Evolutionary conservation across 2,329 filamentous ascomycete species (phyloP).

Genomic region (Pestalotiopsis sp.): DNA sequence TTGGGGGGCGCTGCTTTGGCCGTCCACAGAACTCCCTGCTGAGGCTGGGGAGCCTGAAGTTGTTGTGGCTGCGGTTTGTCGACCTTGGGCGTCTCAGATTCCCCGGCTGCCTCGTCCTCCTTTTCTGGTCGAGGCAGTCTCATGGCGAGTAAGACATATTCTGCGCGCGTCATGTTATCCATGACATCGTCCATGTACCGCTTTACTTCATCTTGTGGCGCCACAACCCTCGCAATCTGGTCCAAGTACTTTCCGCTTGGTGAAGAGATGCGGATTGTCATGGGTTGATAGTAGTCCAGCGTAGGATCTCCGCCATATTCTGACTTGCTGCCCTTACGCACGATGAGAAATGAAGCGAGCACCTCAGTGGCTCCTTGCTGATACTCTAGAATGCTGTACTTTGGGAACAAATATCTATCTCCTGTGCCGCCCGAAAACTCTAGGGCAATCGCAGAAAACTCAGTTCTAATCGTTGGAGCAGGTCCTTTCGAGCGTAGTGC

Average conservation of each 20-base stretch:
- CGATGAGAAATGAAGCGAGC: slow-evolving; percentile 75
- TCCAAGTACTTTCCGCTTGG: slow-evolving; percentile 58
- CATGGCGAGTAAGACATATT: slow-evolving; percentile 68
- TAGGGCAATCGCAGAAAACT: slow-evolving; percentile 66
- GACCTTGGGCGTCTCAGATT: slow-evolving; percentile 24
- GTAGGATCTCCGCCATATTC: slow-evolving; percentile 64
- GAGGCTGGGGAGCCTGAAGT: slow-evolving; percentile 13
- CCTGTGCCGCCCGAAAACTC: slow-evolving; percentile 68
- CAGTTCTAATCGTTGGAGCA: slow-evolving; percentile 52
- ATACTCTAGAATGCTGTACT: slow-evolving; percentile 74
- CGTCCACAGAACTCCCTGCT: slow-evolving; percentile 34
- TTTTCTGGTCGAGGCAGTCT: slow-evolving; percentile 53
- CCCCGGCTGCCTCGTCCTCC: slow-evolving; percentile 32
- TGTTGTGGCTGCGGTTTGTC: slow-evolving; percentile 21
- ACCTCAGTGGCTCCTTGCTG: slow-evolving; percentile 58
- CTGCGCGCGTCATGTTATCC: slow-evolving; percentile 67
- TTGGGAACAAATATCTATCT: slow-evolving; percentile 78
- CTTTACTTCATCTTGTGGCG: slow-evolving; percentile 61
- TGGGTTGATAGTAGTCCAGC: slow-evolving; percentile 75
- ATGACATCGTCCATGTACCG: slow-evolving; percentile 71
- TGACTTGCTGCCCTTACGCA: slow-evolving; percentile 68
- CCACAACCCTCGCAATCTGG: slow-evolving; percentile 60
- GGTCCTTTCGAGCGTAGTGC: slow-evolving; percentile 62
- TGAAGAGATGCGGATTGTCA: slow-evolving; percentile 62
- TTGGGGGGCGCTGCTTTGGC: slow-evolving; percentile 23